Base-by-base conservation (phyloP, 257 asterid species). In the Dorcoceras hygrometricum region DNA sequence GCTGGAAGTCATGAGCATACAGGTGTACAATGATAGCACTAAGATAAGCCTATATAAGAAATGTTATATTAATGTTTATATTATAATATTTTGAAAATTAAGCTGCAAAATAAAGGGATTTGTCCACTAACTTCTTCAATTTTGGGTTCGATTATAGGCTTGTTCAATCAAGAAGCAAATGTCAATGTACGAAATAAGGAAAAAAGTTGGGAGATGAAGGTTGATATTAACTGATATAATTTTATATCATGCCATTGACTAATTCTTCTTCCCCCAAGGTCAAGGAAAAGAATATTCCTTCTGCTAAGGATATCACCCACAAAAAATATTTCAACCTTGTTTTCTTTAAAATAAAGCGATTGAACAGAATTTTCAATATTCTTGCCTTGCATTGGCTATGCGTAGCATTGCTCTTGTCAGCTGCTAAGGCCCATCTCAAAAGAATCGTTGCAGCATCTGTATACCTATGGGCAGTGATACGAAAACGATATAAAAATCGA, bases 381-480 rank as follows among this genome's bases (percentile, higher is more conserved):
- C 54, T n/a, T 70, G 88, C 99, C 96, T 94, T 94, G 91, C 95
- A 73, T 80, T 90, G 99, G 91, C 96, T 94, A 68, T 94, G 96
- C 14, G 91, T 80, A 66, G 97, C 95, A 70, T 75, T 88, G 86
- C 91, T 73, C 76, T 86, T 89, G 73, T 90, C 97, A 72, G 99
- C 99, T 62, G 95, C 89, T 73, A 84, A 72, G 65, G 95, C 97
- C 84, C 55, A 90, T 71, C 81, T 85, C 70, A 88, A 73, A 59
- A 82, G 84, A 71, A 82, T 70, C 63, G 84, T 71, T 74, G 97
- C 97, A 83, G 97, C 97, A 79, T 94, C 99, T 24, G 79, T 66
- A 74, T 82, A 88, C 88, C 99, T 94, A 83, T 50, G 48, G 66
- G 63, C 53, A 81, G 72, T 67, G 46, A 69, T 62, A 76, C 59